Evolutionary conservation across 768 basidiomycete genomes (phyloP), one percentile per base, ranked within the genome.

Genomic region (Boletus subcaerulescens): DNA sequence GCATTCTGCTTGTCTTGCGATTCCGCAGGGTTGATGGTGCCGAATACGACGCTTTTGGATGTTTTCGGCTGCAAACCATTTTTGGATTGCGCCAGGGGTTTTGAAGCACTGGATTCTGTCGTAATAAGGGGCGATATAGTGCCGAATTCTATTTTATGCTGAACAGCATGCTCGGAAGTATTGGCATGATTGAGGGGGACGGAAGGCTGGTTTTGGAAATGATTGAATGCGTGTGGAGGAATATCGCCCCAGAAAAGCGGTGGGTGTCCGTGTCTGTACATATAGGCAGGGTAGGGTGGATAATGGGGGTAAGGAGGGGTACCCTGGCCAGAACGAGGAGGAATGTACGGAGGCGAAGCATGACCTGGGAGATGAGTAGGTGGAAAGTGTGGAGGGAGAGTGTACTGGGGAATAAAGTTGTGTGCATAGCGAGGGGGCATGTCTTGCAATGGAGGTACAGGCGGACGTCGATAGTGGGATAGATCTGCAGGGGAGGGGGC

Each of bases 11-110:
- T 48, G 22, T 56, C 47, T 13, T 50, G 55, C 13, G 67, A 55
- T 0, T 67, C 74, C 3, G 65, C 56, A 22, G 68, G 53, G 38
- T 67, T 69, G 51, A 83, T 80, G 50, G 77, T 82, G 8, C 83
- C 83, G 62, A 84, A 84, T 6, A 81, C 71, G 39, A 84, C 74
- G 48, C 70, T 68, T 58, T 52, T 63, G 36, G 65, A 32, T 10
- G 56, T 32, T 18, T 17, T 60, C 4, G 44, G 43, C 14, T 57
- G 59, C 33, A 6, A 50, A 12, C 43, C 41, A 12, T 60, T 62
- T 46, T 49, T 57, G 18, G 14, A n/a, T 36, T 53, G 50, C 11
- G 52, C 38, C 18, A 45, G 20, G 35, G 40, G 50, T 31, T 50
- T 48, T 22, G 58, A 57, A 39, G 40, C 39, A 15, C 40, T 36